phyloP scores from a whole-genome alignment of 257 asterid species.

The Thymus mandschuricus region DNA sequence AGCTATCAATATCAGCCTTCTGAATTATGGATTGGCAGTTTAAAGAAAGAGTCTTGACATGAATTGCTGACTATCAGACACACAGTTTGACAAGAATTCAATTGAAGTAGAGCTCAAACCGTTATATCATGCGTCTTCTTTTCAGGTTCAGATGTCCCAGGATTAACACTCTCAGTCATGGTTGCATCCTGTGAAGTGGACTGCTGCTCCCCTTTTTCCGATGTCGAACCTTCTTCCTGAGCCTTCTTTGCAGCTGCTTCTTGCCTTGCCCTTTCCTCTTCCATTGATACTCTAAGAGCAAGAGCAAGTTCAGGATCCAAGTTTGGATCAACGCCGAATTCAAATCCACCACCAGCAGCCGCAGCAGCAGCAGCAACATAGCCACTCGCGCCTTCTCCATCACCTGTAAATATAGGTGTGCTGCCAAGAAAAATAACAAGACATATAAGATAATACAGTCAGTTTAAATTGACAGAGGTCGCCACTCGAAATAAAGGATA shows the following conservation, averaged over 20 bases:
- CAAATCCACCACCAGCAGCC: slow-evolving; percentile 92
- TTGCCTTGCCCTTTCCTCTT: slow-evolving; percentile 99
- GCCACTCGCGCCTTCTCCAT: slow-evolving; percentile 96
- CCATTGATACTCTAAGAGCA: slow-evolving; percentile 99
- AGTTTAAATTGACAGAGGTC: slow-evolving; percentile 11
- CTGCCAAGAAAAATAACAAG: slow-evolving; percentile 43
- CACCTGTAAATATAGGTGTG: slow-evolving; percentile 94
- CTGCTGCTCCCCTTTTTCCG: slow-evolving; percentile 71
- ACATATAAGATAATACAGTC: slow-evolving; percentile 3
- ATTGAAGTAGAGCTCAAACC: slow-evolving; percentile 44
- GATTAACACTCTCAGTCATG: slow-evolving; percentile 68
- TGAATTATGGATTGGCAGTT: slow-evolving; percentile 13
- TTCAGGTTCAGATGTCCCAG: slow-evolving; percentile 71
- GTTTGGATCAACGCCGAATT: slow-evolving; percentile 99
- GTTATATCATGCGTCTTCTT: slow-evolving; percentile 63
- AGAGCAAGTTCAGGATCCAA: slow-evolving; percentile 99
- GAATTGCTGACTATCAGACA: slow-evolving; percentile 10
- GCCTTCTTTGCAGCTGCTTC: slow-evolving; percentile 99
- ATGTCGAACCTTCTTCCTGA: slow-evolving; percentile 77
- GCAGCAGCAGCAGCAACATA: slow-evolving; percentile 91
- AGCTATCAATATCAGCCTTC: neutral
- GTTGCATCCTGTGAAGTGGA: slow-evolving; percentile 75
- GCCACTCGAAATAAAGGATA: slow-evolving; percentile 16
- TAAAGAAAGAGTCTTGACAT: slow-evolving; percentile 2
- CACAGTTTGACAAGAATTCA: slow-evolving; percentile 25